These are phyloP conservation scores for Brassica hybrid DNA, from an alignment of 441 rosid species.

Conservation along the genomic window DNA sequence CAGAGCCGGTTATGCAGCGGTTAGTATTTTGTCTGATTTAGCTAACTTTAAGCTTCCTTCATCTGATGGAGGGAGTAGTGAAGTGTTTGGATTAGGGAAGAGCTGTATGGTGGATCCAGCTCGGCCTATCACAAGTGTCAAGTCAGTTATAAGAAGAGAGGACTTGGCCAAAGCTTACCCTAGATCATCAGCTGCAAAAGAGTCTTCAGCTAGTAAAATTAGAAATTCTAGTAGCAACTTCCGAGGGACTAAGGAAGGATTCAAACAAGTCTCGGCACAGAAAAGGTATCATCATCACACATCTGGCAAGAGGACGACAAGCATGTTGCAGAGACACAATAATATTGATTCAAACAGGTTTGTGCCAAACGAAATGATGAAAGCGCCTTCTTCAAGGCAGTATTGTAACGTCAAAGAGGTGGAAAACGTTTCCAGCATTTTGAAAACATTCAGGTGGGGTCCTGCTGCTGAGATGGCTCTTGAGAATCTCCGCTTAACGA, in stretches of 20 bases:
- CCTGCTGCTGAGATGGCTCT: constrained; percentile 75
- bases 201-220: constrained; percentile 35
- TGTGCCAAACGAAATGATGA: constrained; percentile 43
- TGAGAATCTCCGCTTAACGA: constrained; percentile 49
- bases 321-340: constrained; percentile 45
- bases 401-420: constrained; percentile 44
- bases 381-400: constrained; percentile 41
- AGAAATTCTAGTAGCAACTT: constrained; percentile 44
- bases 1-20: constrained; percentile 65
- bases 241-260: constrained; percentile 51
- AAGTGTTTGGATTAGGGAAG: constrained; percentile 43
- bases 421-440: constrained; percentile 62
- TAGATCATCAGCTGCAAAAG: constrained; percentile 52
- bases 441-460: constrained; percentile 69
- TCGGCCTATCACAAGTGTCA: constrained; percentile 52
- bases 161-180: constrained; percentile 55
- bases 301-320: constrained; percentile 53
- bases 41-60: constrained; percentile 60
- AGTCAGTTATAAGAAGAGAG: constrained; percentile 62
- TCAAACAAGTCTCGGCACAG: constrained; percentile 34
- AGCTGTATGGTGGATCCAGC: constrained; percentile 70
- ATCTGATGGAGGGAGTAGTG: constrained; percentile 53
- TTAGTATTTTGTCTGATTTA: constrained; percentile 60
- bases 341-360: constrained; percentile 48
- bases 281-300: constrained; percentile 14